Evolutionary conservation across 176 grass and related monocot species (phyloP).

Genomic region (Oryza meyeriana): DNA sequence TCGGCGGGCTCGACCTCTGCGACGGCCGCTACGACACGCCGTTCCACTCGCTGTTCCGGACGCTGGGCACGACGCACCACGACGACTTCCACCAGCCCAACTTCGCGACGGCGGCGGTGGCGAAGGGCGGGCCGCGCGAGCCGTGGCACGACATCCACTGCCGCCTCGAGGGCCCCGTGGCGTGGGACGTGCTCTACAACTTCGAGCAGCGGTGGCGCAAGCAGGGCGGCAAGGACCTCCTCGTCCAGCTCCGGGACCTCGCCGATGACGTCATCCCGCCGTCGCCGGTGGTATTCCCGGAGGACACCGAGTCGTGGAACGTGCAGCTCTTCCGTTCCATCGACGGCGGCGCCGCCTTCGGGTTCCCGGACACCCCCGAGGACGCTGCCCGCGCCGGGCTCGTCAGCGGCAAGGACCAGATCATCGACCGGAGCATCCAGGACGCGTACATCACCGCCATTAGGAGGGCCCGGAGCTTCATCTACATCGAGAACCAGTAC

Average conservation of each 20-base stretch:
- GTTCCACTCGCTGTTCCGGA: constrained; percentile 50
- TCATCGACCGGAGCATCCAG: constrained; percentile 83
- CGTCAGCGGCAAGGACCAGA: constrained; percentile 74
- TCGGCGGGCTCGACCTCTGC: constrained; percentile 65
- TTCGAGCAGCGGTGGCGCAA: constrained; percentile 83
- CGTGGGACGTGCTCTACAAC: constrained; percentile 93
- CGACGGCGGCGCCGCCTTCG: constrained; percentile 72
- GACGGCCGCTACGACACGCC: constrained; percentile 63
- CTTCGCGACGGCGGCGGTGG: constrained; percentile 41
- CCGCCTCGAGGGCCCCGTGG: constrained; percentile 55
- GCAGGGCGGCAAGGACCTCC: constrained; percentile 66
- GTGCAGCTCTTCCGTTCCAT: constrained; percentile 93
- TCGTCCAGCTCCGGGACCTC: constrained; percentile 47
- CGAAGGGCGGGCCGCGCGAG: constrained; percentile 58
- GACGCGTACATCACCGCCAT: constrained; percentile 81
- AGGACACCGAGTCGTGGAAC: constrained; percentile 62
- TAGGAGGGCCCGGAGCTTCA: constrained; percentile 58
- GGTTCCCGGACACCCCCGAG: constrained; percentile 66
- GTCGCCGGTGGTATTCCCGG: constrained; percentile 41
- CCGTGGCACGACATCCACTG: constrained; percentile 76
- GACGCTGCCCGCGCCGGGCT: constrained; percentile 62
- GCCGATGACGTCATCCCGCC: constrained; percentile 49
- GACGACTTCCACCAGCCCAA: constrained; percentile 78
- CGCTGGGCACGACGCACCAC: constrained; percentile 39
- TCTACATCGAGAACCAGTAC: constrained; percentile 91